A percentile compares a stretch with the other conserved stretches of the same genome.
Evolutionary conservation across 2,329 filamentous ascomycete species (phyloP).

Genomic region (Apiospora hydei): DNA sequence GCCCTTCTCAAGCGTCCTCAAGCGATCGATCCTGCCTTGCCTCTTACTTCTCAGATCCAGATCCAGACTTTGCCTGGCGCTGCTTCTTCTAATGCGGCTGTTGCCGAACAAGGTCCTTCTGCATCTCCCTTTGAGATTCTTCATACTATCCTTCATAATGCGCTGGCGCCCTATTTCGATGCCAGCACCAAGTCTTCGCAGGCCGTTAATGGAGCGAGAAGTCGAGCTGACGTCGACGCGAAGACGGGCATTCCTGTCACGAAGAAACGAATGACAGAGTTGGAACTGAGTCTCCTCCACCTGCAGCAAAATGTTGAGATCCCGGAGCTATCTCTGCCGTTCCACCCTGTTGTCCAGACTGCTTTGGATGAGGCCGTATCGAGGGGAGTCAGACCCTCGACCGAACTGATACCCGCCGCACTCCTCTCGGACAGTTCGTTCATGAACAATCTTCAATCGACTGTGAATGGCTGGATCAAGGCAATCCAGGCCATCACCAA

Average conservation of each 20-base stretch:
- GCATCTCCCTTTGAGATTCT: constrained; percentile 90
- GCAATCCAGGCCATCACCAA: constrained; percentile 97
- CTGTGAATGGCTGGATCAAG: constrained; percentile 98
- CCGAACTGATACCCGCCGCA: constrained; percentile 77
- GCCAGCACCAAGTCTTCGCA: constrained; percentile 89
- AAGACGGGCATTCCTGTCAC: constrained; percentile 97
- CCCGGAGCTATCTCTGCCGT: constrained; percentile 84
- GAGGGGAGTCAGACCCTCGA: constrained; percentile 71
- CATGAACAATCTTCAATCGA: constrained; percentile 90
- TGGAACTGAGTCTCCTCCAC: constrained; percentile 89
- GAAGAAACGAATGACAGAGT: constrained; percentile 94
- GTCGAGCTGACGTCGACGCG: constrained; percentile 83
- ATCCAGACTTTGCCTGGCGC: constrained; percentile 91
- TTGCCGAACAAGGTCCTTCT: constrained; percentile 73
- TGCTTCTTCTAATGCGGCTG: constrained; percentile 70
- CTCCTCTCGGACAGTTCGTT: constrained; percentile 90
- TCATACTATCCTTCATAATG: constrained; percentile 89
- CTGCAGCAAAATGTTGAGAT: constrained; percentile 98
- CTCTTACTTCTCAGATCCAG: constrained; percentile 87
- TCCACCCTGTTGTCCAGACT: constrained; percentile 87
- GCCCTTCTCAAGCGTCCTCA: constrained; percentile 89
- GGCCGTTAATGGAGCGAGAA: constrained; percentile 68
- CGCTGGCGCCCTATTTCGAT: constrained; percentile 95
- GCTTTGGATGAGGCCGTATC: constrained; percentile 80
- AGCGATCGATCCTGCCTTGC: constrained; percentile 83